Conservation (phyloP, 257 asterid species). For the Rauvolfia tetraphylla region DNA sequence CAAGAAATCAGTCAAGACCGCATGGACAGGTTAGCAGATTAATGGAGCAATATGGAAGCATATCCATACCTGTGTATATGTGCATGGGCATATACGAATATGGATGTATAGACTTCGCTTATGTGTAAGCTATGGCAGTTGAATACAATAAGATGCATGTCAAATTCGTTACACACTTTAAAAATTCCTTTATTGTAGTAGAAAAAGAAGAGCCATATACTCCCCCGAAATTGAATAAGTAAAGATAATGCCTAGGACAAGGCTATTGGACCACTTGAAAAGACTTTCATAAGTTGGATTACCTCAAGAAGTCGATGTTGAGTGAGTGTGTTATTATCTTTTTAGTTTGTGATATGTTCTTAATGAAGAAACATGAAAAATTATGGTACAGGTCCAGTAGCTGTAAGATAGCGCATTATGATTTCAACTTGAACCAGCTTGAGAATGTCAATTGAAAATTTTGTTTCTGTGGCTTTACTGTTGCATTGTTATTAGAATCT, state of each 20-base stretch:
- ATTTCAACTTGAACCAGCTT: background rate
- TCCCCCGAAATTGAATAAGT: background rate
- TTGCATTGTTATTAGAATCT: no score
- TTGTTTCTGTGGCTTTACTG: background rate
- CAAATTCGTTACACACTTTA: background rate
- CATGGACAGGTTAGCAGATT: conserved; percentile 69
- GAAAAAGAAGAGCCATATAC: background rate
- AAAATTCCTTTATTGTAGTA: background rate
- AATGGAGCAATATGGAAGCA: background rate
- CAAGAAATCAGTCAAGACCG: conserved; percentile 59
- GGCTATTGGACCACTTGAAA: background rate
- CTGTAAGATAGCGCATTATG: background rate
- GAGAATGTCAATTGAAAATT: background rate
- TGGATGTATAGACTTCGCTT: background rate
- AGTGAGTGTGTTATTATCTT: background rate
- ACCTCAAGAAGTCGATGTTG: no score
- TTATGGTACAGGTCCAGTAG: background rate
- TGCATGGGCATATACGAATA: background rate
- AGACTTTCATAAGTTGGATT: background rate
- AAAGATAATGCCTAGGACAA: background rate
- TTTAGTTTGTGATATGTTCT: background rate
- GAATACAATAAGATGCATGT: background rate
- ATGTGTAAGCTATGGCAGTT: background rate
- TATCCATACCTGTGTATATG: background rate
- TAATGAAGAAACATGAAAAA: no score